These are phyloP conservation scores for Priceomyces castillae DNA, from an alignment of 805 yeast species.

Conservation along the genomic window DNA sequence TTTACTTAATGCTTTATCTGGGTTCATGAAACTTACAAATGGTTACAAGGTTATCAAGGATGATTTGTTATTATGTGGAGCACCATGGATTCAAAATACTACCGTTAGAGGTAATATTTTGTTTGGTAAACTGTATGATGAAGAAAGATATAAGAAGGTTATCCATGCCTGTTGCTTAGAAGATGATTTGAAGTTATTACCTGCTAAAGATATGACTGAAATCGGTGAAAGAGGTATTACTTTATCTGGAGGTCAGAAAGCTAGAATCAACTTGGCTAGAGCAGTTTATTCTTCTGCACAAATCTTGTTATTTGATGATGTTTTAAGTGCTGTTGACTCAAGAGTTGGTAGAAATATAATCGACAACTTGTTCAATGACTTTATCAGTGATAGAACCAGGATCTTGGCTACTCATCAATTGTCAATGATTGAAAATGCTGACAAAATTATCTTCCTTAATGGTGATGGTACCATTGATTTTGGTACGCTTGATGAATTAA, in stretches of 20 bases:
- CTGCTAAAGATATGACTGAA: slow-evolving; percentile 40
- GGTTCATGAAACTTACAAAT: slow-evolving; percentile 33
- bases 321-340: slow-evolving; percentile 44
- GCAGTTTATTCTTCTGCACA: slow-evolving; percentile 36
- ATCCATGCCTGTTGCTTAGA: slow-evolving; percentile 39
- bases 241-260: slow-evolving; percentile 46
- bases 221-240: slow-evolving; percentile 46
- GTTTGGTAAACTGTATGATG: slow-evolving; percentile 35
- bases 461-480: slow-evolving; percentile 42
- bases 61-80: slow-evolving; percentile 32
- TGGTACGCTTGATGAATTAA: slow-evolving; percentile 33
- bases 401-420: slow-evolving; percentile 45
- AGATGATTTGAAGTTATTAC: slow-evolving; percentile 34
- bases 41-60: slow-evolving; percentile 27
- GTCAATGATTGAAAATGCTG: slow-evolving; percentile 37
- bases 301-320: slow-evolving; percentile 40
- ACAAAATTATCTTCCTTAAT: slow-evolving; percentile 35
- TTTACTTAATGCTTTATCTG: slow-evolving; percentile 38
- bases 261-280: slow-evolving; percentile 44
- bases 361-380: slow-evolving; percentile 31
- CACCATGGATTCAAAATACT: slow-evolving; percentile 45
- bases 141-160: slow-evolving; percentile 24
- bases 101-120: slow-evolving; percentile 39
- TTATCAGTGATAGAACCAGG: slow-evolving; percentile 32
- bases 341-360: slow-evolving; percentile 43